A percentile compares a stretch with the other conserved stretches of the same genome.
phyloP scores from a whole-genome alignment of 2,329 filamentous ascomycete species.

The Aspergillus glaucus region DNA sequence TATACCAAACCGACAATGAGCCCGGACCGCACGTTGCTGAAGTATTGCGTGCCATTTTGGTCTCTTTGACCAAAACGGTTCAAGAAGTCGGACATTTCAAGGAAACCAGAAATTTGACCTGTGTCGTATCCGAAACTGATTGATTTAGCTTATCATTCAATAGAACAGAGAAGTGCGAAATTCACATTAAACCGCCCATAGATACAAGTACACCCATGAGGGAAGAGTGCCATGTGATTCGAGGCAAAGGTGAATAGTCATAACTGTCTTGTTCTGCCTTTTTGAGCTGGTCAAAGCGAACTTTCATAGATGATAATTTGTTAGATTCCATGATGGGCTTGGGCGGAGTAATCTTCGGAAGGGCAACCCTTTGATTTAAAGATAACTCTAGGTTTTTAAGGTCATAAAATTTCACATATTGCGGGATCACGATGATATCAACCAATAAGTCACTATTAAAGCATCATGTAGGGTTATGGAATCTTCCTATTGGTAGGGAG shows the following conservation, averaged over 20 bases:
- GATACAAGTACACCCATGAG: constrained; percentile 37
- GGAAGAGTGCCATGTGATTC: constrained; percentile 27
- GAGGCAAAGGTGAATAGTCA: constrained; percentile 4
- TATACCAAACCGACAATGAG: constrained; percentile 37
- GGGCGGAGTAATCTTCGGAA: not conserved
- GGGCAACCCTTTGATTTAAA: not conserved
- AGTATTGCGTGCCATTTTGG: constrained; percentile 26
- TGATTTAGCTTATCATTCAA: not conserved
- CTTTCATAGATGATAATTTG: not conserved
- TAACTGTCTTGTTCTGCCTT: not conserved
- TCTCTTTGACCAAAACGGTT: constrained; percentile 29
- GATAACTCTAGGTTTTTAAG: not conserved
- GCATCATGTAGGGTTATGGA: not conserved
- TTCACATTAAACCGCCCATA: constrained; percentile 37
- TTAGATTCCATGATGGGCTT: not conserved
- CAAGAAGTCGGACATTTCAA: constrained; percentile 38
- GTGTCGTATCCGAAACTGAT: constrained; percentile 35
- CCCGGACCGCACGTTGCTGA: constrained; percentile 37
- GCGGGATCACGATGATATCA: not conserved
- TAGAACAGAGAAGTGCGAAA: not conserved
- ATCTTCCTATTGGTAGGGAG: not conserved
- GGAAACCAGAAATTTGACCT: constrained; percentile 40
- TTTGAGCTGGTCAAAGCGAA: not conserved
- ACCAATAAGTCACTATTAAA: not conserved
- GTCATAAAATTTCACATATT: not conserved